Base-by-base conservation (phyloP, 2,329 filamentous ascomycete genomes). In the Colletotrichum eleusines region DNA sequence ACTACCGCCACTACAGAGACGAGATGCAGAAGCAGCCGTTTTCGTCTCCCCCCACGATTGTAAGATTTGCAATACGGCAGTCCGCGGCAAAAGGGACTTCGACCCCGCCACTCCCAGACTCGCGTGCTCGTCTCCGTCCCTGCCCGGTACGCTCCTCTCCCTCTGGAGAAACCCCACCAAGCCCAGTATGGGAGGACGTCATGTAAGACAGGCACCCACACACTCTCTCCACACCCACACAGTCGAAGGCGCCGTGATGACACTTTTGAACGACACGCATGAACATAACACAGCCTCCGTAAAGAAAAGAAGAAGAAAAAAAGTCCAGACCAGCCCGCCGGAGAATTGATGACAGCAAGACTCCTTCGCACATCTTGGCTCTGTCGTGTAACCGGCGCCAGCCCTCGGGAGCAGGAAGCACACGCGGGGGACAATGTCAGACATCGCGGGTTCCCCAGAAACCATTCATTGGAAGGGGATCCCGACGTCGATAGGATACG, bases 301-400 rank as follows among this genome's bases (percentile, higher is more conserved):
- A 9, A 9, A 35, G 11, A 35, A 35, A 44, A n/a, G 31, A 33
- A 60, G 26, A 23, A 16, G 7, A n/a, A 11, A 23, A 46, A 12
- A 3, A 4, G 35, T 38, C 35, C 35, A 16, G 28, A 3, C 42
- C 31, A 50, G 42, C 42, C 57, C 18, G 33, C 67, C 67, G 67
- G 67, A 70, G 67, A 67, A 70, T 67, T 70, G 57, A 38, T 57
- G 33, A n/a, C 12, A 44, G 33, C 55, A 20, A 14, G n/a, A 61
- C 42, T 31, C 23, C 40, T 65, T 65, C 60, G 61, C 53, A 69
- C 59, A 40, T 46, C 67, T 70, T 70, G 67, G 67, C 63, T 35
- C 48, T 72, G 69, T 40, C 46, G 69, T 72, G 69, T 72, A 72
- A 72, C 69, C 40, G 20, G 66, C 28, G 20, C n/a, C 31, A 26